These are phyloP conservation scores for Russula brevipes DNA, from an alignment of 768 basidiomycete genomes.

Conservation along the genomic window DNA sequence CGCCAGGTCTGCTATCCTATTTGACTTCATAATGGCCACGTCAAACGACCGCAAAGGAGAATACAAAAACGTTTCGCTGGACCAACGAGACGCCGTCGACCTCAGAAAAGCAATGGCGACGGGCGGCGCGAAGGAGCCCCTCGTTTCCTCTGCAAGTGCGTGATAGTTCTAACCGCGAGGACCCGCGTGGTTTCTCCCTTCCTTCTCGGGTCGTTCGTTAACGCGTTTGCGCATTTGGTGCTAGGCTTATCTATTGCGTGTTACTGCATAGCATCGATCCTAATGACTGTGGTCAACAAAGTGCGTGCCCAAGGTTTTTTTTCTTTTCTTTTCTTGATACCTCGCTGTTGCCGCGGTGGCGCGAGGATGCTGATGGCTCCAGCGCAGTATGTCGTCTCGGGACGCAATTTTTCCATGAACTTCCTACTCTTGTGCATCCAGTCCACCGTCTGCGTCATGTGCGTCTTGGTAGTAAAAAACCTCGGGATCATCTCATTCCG, in stretches of 20 bases:
- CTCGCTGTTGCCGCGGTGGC: not conserved
- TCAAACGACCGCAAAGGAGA: slow-evolving; percentile 21
- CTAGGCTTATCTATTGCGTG: slow-evolving; percentile 76
- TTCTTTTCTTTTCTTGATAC: not conserved
- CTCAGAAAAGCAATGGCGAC: slow-evolving; percentile 49
- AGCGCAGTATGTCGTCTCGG: slow-evolving; percentile 87
- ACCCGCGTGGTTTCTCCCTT: not conserved
- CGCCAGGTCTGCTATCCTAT: not conserved
- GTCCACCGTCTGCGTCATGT: slow-evolving; percentile 76
- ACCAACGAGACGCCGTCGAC: slow-evolving; percentile 46
- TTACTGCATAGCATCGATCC: slow-evolving; percentile 88
- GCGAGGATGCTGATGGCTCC: not conserved
- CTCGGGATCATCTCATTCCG: slow-evolving; percentile 79
- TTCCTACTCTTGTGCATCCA: slow-evolving; percentile 92
- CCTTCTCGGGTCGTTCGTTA: not conserved
- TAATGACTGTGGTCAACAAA: slow-evolving; percentile 98
- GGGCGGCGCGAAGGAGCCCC: slow-evolving; percentile 32
- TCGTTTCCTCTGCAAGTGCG: slow-evolving; percentile 31
- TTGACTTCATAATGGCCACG: slow-evolving; percentile 10
- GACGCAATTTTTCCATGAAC: slow-evolving; percentile 91
- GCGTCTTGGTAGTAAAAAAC: slow-evolving; percentile 70
- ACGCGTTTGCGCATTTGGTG: not conserved
- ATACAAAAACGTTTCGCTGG: slow-evolving; percentile 27
- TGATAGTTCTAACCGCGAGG: not conserved
- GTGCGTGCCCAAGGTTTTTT: slow-evolving; percentile 37